A percentile compares a stretch with the other conserved stretches of the same genome.
Conservation (phyloP, 192 early-diverging fungal species). For the Anaeromyces robustus region DNA sequence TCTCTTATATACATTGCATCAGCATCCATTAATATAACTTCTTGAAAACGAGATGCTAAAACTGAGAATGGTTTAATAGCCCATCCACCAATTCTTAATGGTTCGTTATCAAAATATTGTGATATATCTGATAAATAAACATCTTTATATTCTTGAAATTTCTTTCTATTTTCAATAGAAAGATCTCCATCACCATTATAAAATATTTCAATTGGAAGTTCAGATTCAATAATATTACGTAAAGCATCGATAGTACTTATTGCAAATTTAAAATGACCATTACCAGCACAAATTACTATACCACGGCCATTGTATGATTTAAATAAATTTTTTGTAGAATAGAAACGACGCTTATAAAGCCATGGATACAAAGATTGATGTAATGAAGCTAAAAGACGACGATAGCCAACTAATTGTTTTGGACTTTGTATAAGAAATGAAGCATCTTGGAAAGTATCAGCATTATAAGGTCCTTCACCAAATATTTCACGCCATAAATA, state of each 20-base stretch:
- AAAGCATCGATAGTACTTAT: constrained; percentile 20
- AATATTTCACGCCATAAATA: not conserved
- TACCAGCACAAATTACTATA: constrained; percentile 30
- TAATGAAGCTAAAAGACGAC: not conserved
- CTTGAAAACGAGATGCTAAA: constrained; percentile 37
- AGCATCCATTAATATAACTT: constrained; percentile 52
- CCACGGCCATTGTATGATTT: constrained; percentile 11
- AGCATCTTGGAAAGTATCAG: not conserved
- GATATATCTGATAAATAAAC: not conserved
- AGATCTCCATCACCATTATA: not conserved
- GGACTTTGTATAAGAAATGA: not conserved
- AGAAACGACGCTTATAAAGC: not conserved
- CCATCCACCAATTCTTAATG: constrained; percentile 34
- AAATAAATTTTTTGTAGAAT: not conserved
- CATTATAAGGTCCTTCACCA: not conserved
- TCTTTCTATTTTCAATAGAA: not conserved
- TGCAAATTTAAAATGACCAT: constrained; percentile 23
- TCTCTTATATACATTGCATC: constrained; percentile 48
- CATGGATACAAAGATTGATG: not conserved
- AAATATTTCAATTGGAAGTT: not conserved
- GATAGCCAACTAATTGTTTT: not conserved
- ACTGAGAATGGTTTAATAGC: constrained; percentile 51
- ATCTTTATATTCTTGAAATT: not conserved
- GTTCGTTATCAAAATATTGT: not conserved
- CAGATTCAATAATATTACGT: constrained; percentile 13